These are phyloP conservation scores for Miamiensis avidus DNA, from an alignment of 169 alveolate species.

Conservation along the genomic window DNA sequence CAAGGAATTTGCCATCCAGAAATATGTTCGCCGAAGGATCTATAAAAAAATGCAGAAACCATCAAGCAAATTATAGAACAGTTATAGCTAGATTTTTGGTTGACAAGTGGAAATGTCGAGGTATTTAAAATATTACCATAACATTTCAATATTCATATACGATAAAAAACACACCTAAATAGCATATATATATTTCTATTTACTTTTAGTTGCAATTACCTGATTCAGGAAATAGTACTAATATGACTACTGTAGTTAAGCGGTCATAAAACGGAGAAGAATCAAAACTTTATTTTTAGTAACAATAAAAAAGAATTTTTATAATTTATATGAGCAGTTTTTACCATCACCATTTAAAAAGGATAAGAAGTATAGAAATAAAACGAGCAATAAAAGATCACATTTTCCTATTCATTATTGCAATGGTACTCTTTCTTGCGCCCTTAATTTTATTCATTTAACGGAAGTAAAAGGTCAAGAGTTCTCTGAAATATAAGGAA, in stretches of 20 bases:
- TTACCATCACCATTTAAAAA: too few species aligned
- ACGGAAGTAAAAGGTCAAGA: too few species aligned
- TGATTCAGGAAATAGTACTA: neutral
- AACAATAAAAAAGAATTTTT: too few species aligned
- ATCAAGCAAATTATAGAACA: neutral
- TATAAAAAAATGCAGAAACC: neutral
- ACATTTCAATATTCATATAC: neutral
- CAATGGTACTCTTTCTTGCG: neutral
- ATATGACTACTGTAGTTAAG: too few species aligned
- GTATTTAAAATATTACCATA: too few species aligned
- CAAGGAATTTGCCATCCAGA: neutral
- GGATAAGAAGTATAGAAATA: too few species aligned
- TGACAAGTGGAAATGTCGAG: neutral
- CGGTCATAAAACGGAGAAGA: neutral
- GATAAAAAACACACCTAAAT: neutral
- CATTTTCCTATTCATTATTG: too few species aligned
- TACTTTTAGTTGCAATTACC: too few species aligned
- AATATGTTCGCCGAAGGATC: neutral
- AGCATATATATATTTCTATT: neutral
- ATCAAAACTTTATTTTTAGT: neutral
- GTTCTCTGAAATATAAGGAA: neutral
- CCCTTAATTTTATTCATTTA: neutral
- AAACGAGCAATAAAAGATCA: too few species aligned
- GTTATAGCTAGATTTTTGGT: neutral
- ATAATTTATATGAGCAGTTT: too few species aligned